These are phyloP conservation scores for Solanum tarapatanum DNA, from an alignment of 257 asterid genomes.

Conservation along the genomic window DNA sequence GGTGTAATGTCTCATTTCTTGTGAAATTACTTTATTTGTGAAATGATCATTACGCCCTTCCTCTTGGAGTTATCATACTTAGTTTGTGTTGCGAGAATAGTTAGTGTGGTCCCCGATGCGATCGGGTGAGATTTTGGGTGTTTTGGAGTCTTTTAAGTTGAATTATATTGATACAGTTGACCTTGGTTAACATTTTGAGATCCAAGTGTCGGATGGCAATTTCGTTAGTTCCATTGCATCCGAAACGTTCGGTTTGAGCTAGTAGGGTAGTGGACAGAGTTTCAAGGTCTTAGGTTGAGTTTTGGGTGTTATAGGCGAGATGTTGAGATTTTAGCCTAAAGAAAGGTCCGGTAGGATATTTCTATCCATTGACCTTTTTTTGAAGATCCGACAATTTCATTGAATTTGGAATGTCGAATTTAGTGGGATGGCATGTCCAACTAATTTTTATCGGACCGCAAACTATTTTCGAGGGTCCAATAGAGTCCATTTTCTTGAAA, in stretches of 20 bases:
- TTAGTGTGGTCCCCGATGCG: not conserved
- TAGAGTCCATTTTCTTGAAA: not conserved
- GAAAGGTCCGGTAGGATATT: not conserved
- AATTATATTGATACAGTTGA: not conserved
- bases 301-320: not conserved
- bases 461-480: not conserved
- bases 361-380: not conserved
- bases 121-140: not conserved
- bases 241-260: too few relatives aligned
- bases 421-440: not conserved
- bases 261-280: not conserved
- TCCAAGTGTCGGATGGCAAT: not conserved
- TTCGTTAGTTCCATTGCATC: not conserved
- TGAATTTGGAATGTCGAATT: not conserved
- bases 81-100: not conserved
- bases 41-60: not conserved
- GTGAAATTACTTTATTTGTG: not conserved
- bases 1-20: not conserved
- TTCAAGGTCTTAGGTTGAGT: not conserved
- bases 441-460: not conserved
- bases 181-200: not conserved
- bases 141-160: not conserved
- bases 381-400: too few relatives aligned
- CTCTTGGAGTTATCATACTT: not conserved
- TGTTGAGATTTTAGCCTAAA: not conserved